Evolutionary conservation across 164 flowering plant genomes (phyloP).

Genomic region (Kingdonia uniflora): DNA sequence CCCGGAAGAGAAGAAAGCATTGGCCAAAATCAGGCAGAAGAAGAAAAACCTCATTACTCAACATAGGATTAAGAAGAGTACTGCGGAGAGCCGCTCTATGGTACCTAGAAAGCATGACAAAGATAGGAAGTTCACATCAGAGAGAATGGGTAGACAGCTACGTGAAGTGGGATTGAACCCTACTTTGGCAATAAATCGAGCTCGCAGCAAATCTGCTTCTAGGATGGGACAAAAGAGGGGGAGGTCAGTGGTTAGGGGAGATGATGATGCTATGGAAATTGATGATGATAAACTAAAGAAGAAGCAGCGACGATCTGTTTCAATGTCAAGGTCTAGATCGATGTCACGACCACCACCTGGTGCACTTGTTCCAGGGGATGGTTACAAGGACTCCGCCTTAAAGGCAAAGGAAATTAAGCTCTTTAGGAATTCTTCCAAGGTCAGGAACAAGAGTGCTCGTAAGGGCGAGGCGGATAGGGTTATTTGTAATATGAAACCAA

Average conservation of each 20-base stretch:
- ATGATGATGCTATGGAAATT: conserved; percentile 36
- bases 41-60: conserved; percentile 66
- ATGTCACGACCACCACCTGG: conserved; percentile 55
- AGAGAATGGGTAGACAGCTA: conserved; percentile 90
- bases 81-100: conserved; percentile 64
- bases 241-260: conserved; percentile 41
- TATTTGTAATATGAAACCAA: conserved; percentile 69
- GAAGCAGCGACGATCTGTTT: conserved; percentile 33
- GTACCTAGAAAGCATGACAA: conserved; percentile 84
- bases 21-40: conserved; percentile 69
- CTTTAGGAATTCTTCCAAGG: conserved; percentile 38
- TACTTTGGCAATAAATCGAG: conserved; percentile 46
- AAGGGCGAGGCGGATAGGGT: conserved; percentile 89
- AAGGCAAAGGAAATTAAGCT: conserved; percentile 47
- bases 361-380: conserved; percentile 77
- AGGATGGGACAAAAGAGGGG: conserved; percentile 67
- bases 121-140: conserved; percentile 48
- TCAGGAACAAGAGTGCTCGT: conserved; percentile 79
- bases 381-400: conserved; percentile 58
- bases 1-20: conserved; percentile 49
- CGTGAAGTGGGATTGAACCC: conserved; percentile 68
- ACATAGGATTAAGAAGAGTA: conserved; percentile 83
- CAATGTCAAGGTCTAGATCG: conserved; percentile 37
- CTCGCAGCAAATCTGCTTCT: conserved; percentile 48
- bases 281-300: conserved; percentile 43